Conservation (phyloP, 1,284 basidiomycete genomes). For the Fomitopsis schrenkii region DNA sequence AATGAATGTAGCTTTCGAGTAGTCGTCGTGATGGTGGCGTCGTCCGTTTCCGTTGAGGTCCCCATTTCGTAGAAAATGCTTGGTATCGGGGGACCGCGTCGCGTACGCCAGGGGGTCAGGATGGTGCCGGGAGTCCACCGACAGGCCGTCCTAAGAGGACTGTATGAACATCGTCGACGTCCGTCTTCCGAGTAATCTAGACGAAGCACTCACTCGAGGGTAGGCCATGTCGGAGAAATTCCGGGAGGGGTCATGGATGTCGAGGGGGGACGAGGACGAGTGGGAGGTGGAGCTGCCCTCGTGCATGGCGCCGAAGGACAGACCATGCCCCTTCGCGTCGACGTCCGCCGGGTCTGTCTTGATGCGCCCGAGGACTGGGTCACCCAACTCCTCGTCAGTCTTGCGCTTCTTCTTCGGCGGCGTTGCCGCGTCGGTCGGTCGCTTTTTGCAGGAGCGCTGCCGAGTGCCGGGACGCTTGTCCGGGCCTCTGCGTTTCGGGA, state of each 20-base stretch:
- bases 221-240: constrained; percentile 25
- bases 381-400: constrained; percentile 27
- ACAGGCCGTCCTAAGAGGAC: constrained; percentile 27
- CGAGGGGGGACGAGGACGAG: constrained; percentile 23
- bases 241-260: constrained; percentile 24
- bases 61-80: constrained; percentile 15
- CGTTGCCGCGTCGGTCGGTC: constrained; percentile 49
- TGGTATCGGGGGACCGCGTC: constrained; percentile 12
- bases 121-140: constrained; percentile 21
- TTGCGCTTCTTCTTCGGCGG: constrained; percentile 58
- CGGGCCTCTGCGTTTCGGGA: constrained; percentile 75
- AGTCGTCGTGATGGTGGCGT: constrained; percentile 9
- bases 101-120: constrained; percentile 20
- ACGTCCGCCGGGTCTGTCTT: constrained; percentile 26
- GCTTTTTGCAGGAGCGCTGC: constrained; percentile 77
- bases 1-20: constrained; percentile 15
- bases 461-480: constrained; percentile 80
- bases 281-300: constrained; percentile 21
- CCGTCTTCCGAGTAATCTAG: constrained; percentile 13
- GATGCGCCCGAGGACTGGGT: constrained; percentile 22
- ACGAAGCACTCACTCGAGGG: constrained; percentile 26
- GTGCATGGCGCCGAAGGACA: constrained; percentile 21
- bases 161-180: constrained; percentile 31
- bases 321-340: constrained; percentile 19
- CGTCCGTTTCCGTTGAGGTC: constrained; percentile 15